phyloP scores from a whole-genome alignment of 192 early-diverging fungal genomes.

The Linnemannia exigua region DNA sequence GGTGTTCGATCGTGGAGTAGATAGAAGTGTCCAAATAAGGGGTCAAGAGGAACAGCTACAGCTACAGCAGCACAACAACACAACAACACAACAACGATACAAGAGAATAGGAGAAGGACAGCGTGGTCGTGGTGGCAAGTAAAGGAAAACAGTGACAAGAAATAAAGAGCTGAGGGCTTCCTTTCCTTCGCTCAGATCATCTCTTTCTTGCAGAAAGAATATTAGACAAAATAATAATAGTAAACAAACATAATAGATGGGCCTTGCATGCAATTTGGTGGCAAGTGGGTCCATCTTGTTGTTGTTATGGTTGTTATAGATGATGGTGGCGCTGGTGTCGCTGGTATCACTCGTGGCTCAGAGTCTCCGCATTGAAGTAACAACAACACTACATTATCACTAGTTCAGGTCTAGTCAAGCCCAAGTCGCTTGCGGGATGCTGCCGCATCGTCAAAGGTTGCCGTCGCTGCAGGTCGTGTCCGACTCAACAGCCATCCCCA shows the following conservation, averaged over 20 bases:
- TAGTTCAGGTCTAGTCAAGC: slow-evolving; percentile 17
- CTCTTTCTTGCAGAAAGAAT: neutral
- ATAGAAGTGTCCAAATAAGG: neutral
- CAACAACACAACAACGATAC: no score
- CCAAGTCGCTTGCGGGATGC: slow-evolving; percentile 37
- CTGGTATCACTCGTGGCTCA: neutral
- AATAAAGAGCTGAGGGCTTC: neutral
- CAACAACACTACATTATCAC: no score
- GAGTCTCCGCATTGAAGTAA: no score
- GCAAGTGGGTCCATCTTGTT: neutral
- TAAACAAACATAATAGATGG: neutral
- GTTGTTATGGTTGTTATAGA: no score
- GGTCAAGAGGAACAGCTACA: neutral
- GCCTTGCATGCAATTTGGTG: neutral
- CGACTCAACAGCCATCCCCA: slow-evolving; percentile 52
- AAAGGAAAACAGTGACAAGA: no score
- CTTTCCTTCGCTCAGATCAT: neutral
- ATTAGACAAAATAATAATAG: neutral
- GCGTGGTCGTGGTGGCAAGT: no score
- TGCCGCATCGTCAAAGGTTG: slow-evolving; percentile 5
- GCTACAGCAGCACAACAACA: neutral
- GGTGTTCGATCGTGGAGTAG: neutral
- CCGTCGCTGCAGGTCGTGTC: slow-evolving; percentile 39
- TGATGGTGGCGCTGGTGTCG: no score
- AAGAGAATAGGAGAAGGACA: no score